Conservation (phyloP, 306 rosid genomes). For the Trifolium pratense region DNA sequence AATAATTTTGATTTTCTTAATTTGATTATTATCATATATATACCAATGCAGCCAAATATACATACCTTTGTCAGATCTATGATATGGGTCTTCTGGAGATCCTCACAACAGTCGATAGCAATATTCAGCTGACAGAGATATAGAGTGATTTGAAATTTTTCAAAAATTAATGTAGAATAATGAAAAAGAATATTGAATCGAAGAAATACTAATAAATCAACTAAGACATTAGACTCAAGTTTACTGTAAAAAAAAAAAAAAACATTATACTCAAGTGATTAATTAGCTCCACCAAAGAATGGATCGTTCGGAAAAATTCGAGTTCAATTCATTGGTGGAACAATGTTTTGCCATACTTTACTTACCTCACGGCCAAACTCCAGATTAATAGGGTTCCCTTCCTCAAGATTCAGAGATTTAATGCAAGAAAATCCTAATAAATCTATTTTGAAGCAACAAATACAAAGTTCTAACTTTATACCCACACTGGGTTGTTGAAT, state of each 20-base stretch:
- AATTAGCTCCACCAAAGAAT: not conserved
- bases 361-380: no score
- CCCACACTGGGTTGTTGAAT: not conserved
- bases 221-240: no score
- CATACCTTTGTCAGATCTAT: conserved; percentile 80
- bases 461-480: not conserved
- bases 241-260: no score
- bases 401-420: no score
- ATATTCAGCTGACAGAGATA: not conserved
- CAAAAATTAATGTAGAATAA: not conserved
- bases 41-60: conserved; percentile 6
- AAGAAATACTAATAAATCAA: not conserved
- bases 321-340: no score
- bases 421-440: not conserved
- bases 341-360: no score
- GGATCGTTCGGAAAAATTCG: no score
- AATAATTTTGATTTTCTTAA: no score
- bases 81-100: conserved; percentile 72
- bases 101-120: conserved; percentile 65
- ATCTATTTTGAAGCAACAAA: not conserved
- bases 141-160: not conserved
- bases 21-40: not conserved
- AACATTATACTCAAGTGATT: no score
- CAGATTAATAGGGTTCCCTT: no score
- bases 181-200: not conserved